Conservation (phyloP, 2,329 filamentous ascomycete species). For the Colletotrichum musicola region DNA sequence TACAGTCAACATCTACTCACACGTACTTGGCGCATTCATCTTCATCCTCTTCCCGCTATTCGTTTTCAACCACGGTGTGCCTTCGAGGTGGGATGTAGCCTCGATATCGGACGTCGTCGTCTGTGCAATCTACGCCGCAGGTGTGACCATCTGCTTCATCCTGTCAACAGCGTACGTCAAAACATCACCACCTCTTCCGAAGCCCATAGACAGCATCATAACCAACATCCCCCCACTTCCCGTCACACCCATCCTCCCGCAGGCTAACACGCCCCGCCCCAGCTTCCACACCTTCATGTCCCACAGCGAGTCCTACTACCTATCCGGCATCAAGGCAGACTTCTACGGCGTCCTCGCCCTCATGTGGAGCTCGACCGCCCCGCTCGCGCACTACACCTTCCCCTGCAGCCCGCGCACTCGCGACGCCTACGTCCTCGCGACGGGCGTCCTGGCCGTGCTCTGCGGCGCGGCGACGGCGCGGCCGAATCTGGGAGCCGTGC, state of each 20-base stretch:
- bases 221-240: not conserved
- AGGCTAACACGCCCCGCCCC: too few species aligned
- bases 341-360: constrained; percentile 72
- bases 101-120: constrained; percentile 54
- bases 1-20: constrained; percentile 61
- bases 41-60: constrained; percentile 54
- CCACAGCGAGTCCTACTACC: constrained; percentile 62
- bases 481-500: constrained; percentile 29
- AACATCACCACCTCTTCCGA: too few species aligned
- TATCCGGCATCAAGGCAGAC: constrained; percentile 69
- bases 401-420: constrained; percentile 48
- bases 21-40: constrained; percentile 54
- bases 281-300: constrained; percentile 70
- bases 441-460: constrained; percentile 49
- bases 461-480: constrained; percentile 47
- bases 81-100: constrained; percentile 51
- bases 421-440: constrained; percentile 51
- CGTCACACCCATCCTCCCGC: too few species aligned
- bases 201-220: too few species aligned
- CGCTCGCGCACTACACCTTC: constrained; percentile 69
- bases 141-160: constrained; percentile 59
- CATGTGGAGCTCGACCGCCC: constrained; percentile 72
- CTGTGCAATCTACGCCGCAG: constrained; percentile 57
- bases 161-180: constrained; percentile 56
- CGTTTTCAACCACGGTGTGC: constrained; percentile 51